These are phyloP conservation scores for Bruguiera parviflora DNA, from an alignment of 345 rosid species.

Conservation along the genomic window DNA sequence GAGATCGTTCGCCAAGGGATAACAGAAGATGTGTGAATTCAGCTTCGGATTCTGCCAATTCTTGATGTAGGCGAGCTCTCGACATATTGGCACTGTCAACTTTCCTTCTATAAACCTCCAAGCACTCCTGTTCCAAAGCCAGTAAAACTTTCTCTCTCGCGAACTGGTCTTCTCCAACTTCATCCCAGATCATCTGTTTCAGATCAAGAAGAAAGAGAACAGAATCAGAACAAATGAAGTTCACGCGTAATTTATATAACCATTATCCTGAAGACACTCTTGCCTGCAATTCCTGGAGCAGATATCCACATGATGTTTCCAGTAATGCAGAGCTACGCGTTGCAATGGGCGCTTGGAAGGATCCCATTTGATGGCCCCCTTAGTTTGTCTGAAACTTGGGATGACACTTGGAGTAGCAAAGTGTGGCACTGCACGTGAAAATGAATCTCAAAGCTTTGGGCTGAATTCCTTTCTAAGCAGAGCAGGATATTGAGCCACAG, in stretches of 20 bases:
- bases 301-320: conserved; percentile 82
- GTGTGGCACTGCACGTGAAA: conserved; percentile 11
- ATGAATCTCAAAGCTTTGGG: conserved; percentile 24
- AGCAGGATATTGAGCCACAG: conserved; percentile 20
- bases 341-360: conserved; percentile 55
- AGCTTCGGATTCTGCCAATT: conserved; percentile 94
- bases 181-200: conserved; percentile 95
- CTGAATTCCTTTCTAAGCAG: conserved; percentile 33
- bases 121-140: conserved; percentile 84
- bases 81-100: conserved; percentile 91
- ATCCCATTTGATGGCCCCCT: conserved; percentile 50
- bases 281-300: conserved; percentile 89
- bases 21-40: conserved; percentile 92
- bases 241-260: not conserved
- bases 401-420: conserved; percentile 8
- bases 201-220: not conserved
- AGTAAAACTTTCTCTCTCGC: conserved; percentile 81
- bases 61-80: conserved; percentile 94
- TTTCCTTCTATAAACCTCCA: conserved; percentile 89
- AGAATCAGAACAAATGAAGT: conserved; percentile 3
- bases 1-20: conserved; percentile 91
- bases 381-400: not conserved
- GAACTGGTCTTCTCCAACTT: conserved; percentile 79
- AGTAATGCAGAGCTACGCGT: conserved; percentile 55
- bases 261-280: conserved; percentile 21